Conservation (phyloP, 257 asterid genomes). For the Nemophila menziesii region DNA sequence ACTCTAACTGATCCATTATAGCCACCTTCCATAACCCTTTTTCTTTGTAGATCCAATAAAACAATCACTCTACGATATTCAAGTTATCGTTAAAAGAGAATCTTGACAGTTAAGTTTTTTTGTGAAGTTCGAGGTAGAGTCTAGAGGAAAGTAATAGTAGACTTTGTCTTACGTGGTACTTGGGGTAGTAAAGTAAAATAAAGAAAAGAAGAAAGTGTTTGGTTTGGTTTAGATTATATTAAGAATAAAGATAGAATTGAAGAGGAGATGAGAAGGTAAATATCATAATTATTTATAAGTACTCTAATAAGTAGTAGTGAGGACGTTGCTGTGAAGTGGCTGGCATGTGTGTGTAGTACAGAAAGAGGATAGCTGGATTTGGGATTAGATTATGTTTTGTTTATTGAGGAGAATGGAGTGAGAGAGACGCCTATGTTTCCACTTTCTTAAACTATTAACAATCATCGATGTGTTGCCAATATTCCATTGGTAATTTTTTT, state of each 20-base stretch:
- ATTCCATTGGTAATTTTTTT: neutral
- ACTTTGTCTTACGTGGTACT: neutral
- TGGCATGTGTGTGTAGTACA: neutral
- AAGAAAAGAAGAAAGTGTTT: neutral
- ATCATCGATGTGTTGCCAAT: neutral
- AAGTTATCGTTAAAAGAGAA: neutral
- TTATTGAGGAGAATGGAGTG: neutral
- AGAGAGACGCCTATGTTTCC: constrained; percentile 4
- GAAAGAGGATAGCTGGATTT: constrained; percentile 2
- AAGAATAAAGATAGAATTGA: neutral
- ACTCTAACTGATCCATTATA: constrained; percentile 46
- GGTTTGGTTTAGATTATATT: neutral
- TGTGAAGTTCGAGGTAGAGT: constrained; percentile 1
- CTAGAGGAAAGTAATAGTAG: neutral
- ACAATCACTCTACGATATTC: neutral
- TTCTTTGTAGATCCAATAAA: constrained; percentile 20
- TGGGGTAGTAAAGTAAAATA: too few relatives aligned
- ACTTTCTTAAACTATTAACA: constrained; percentile 3
- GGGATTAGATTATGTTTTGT: neutral
- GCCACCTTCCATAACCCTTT: constrained; percentile 23
- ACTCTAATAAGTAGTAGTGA: too few relatives aligned
- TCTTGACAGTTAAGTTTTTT: constrained; percentile 4
- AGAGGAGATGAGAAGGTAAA: neutral
- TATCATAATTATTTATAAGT: too few relatives aligned
- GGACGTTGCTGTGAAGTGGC: constrained; percentile 1